phyloP scores from a whole-genome alignment of 768 basidiomycete genomes.

The Terana coerulea region DNA sequence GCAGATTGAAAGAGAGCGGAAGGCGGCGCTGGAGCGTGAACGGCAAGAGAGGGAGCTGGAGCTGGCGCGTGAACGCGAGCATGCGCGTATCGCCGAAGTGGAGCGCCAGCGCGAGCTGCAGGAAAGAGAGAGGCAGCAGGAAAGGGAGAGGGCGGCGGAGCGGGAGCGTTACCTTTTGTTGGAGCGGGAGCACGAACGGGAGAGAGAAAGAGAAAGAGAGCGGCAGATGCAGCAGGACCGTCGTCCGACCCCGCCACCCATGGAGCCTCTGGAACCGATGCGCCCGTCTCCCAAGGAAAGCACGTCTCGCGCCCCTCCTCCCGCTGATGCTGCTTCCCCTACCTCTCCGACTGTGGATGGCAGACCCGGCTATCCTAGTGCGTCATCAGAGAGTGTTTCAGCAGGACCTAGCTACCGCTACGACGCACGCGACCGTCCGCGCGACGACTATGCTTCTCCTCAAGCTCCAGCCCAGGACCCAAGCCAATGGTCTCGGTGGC shows the following conservation, averaged over 20 bases:
- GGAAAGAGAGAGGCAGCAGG: too few species aligned
- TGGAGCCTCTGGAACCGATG: neutral
- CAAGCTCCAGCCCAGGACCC: too few species aligned
- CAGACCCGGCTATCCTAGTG: too few species aligned
- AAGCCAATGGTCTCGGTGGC: too few species aligned
- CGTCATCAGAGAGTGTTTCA: too few species aligned
- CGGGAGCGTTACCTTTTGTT: too few species aligned
- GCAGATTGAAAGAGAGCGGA: neutral
- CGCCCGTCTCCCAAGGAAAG: neutral
- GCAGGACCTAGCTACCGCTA: too few species aligned
- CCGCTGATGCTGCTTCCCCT: neutral
- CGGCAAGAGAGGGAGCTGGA: neutral
- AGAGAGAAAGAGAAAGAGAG: neutral
- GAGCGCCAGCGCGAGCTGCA: slow-evolving; percentile 1
- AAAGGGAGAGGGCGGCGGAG: neutral
- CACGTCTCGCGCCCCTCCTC: neutral
- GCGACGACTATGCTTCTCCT: too few species aligned
- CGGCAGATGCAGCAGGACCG: neutral
- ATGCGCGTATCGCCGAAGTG: neutral
- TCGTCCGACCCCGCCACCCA: neutral
- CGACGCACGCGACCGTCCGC: too few species aligned
- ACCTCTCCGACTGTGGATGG: neutral
- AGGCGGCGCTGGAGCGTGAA: neutral
- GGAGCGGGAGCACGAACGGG: neutral
- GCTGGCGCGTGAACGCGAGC: neutral